Evolutionary conservation across 345 rosid species (phyloP), one percentile per base, ranked within the genome.

Genomic region (Rhizophora apiculata): DNA sequence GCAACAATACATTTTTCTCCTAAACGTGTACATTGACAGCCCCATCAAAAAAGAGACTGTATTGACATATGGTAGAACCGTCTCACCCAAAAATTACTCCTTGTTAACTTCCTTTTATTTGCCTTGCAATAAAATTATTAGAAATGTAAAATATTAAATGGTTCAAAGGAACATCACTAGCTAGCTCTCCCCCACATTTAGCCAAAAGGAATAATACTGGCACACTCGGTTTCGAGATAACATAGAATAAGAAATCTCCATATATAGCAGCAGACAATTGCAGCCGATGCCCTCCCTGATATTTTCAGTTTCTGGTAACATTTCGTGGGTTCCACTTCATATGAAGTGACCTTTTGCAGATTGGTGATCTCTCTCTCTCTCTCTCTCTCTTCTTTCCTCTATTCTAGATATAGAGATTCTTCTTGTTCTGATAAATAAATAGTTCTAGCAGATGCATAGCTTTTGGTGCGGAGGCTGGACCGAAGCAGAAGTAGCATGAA

Each of bases 201-300:
- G 77, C 70, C 60, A 60, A 67, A 66, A 70, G 72, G 22, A 73
- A 64, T 65, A 53, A 21, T 57, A 54, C 68, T 81, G 72, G 31
- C 77, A 63, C 34, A 55, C 70, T 49, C 39, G 58, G 68, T 74
- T 73, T 71, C 65, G 63, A 56, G 64, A 68, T 58, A 62, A 63
- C 71, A 59, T 63, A 24, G 26, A 52, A n/a, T 24, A 73, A 72
- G 80, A 57, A 78, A 63, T 63, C 39, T 63, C 66, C 82, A 63
- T 60, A 69, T 68, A 72, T 70, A 63, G 82, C 54, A 78, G 8
- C 65, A 43, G 68, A 68, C 68, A 78, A 32, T 59, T 62, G 59
- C 77, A 66, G 80, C 65, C 62, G 30, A 67, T 43, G 63, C 60
- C 59, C 46, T 11, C 60, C 34, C 29, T 31, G 43, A 57, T 15